Evolutionary conservation across 192 early-diverging fungal species (phyloP).

Genomic region (Entomortierella parvispora): DNA sequence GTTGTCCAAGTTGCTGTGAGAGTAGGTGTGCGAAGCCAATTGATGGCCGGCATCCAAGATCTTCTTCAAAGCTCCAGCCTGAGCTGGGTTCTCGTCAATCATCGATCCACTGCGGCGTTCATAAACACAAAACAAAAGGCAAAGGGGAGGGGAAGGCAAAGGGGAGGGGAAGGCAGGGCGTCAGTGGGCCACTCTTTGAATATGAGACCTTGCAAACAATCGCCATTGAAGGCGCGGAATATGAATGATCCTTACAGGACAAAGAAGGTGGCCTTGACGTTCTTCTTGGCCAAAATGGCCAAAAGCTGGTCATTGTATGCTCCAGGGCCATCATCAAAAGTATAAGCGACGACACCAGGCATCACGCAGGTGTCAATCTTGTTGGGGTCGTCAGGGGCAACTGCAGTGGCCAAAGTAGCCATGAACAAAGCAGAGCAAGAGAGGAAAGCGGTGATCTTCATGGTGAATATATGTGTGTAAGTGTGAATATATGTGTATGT

Average conservation of each 20-base stretch:
- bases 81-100: not conserved
- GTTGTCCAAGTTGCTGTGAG: conserved; percentile 55
- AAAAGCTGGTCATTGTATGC: conserved; percentile 57
- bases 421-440: conserved; percentile 7
- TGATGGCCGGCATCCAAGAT: conserved; percentile 62
- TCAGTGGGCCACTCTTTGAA: no score
- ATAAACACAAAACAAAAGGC: no score
- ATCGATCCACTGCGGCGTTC: conserved; percentile 1
- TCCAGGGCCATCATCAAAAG: conserved; percentile 70
- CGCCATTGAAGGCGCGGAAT: no score
- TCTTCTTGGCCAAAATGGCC: conserved; percentile 48
- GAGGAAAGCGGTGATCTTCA: conserved; percentile 19
- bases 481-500: not conserved
- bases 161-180: no score
- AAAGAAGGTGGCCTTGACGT: conserved; percentile 71
- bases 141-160: not conserved
- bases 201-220: no score
- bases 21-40: conserved; percentile 64
- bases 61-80: conserved; percentile 8
- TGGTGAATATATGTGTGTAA: not conserved
- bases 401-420: conserved; percentile 1
- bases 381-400: not conserved
- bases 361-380: conserved; percentile 14
- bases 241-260: no score
- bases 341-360: conserved; percentile 56